Evolutionary conservation across 2,329 filamentous ascomycete genomes (phyloP).

Genomic region (Aspergillus ustus): DNA sequence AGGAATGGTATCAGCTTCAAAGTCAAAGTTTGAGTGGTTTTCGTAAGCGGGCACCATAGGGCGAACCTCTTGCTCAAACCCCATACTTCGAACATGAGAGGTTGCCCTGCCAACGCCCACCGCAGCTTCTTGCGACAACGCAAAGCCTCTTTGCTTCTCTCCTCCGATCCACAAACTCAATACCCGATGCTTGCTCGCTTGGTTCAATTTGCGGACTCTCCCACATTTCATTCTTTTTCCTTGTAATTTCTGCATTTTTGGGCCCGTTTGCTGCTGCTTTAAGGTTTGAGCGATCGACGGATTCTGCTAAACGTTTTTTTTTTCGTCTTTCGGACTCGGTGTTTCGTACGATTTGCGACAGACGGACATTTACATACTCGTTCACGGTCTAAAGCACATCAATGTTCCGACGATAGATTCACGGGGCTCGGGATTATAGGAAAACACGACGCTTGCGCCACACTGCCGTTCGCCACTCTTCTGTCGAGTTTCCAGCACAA

Average conservation of each 20-base stretch:
- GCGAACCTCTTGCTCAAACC: not conserved
- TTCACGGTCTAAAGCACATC: not conserved
- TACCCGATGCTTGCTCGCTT: not conserved
- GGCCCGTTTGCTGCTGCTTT: not conserved
- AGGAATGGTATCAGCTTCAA: too few relatives aligned
- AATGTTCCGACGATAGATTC: slow-evolving; percentile 5
- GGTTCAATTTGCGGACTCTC: not conserved
- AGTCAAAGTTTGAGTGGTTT: too few relatives aligned
- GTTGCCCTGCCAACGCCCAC: slow-evolving; percentile 33
- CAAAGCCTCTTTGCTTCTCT: not conserved
- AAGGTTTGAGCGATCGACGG: not conserved
- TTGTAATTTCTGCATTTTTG: not conserved
- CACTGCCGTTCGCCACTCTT: not conserved
- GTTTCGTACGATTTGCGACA: not conserved
- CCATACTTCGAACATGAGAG: not conserved
- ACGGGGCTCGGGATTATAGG: not conserved
- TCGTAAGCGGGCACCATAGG: not conserved
- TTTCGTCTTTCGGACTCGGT: not conserved
- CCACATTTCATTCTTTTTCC: not conserved
- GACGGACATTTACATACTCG: not conserved
- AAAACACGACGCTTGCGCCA: not conserved
- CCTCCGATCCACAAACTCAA: slow-evolving; percentile 12
- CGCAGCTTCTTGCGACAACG: slow-evolving; percentile 22
- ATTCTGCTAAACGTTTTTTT: not conserved
- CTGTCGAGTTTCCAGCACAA: slow-evolving; percentile 24